Evolutionary conservation across 345 rosid genomes (phyloP), one percentile per base, ranked within the genome.

Genomic region (Theobroma cacao): DNA sequence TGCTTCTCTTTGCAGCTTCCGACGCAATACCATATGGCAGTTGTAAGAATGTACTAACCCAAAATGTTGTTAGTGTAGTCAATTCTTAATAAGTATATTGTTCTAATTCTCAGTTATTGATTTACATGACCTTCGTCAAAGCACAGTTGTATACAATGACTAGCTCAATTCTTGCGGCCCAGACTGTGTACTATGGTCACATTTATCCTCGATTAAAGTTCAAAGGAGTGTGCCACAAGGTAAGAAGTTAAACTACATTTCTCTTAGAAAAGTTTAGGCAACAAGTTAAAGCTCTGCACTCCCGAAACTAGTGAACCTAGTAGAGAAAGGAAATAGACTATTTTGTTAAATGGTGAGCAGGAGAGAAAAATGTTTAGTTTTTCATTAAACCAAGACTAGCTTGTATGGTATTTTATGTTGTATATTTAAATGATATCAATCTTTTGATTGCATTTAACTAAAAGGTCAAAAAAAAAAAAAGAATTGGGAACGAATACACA

Each of bases 21-120:
- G 33, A 91, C 98, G 33, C 95, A 92, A 38, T 92, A 87, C 84
- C 91, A 92, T 82, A 91, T 84, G 89, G 98, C 97, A 80, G 22
- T 90, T 86, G 98, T 94, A 87, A 76, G 79, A 72, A 62, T 43
- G 5, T 72, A 59, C 61, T 53, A 48, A 33, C 34, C 72, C 41
- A 24, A 14, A 18, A 34, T 75, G 20, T 40, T 1, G 12, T 50
- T 59, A 17, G 1, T 22, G 10, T 15, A 38, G 75, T 72, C 17
- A 28, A 15, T 62, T 58, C 24, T 65, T 33, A 34, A n/a, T 33
- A 33, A 33, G 26, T n/a, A 33, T 50, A 5, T 20, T 72, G 11
- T 53, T 72, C 33, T 72, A 33, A 33, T 31, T 73, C 61, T n/a
- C 22, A 36, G 34, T 13, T 3, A 5, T 50, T 55, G 41, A 50